These are phyloP conservation scores for Rhizopogon sp. DNA, from an alignment of 768 basidiomycete genomes.

Conservation along the genomic window DNA sequence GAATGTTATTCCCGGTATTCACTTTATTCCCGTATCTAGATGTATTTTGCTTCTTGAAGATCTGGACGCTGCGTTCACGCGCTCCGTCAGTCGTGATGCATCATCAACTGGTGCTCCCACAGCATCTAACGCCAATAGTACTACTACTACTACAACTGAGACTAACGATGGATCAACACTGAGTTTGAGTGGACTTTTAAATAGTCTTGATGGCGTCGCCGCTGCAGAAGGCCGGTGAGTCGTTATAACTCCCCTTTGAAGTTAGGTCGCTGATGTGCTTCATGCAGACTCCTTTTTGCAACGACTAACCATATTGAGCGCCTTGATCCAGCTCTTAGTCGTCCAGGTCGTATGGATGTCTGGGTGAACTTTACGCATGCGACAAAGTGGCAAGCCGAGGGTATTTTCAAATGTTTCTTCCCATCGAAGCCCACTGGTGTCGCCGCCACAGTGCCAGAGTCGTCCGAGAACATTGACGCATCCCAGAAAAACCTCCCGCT, in stretches of 20 bases:
- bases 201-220: slow-evolving; percentile 83
- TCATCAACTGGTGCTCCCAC: slow-evolving; percentile 73
- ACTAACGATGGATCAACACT: slow-evolving; percentile 74
- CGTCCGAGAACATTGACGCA: slow-evolving; percentile 32
- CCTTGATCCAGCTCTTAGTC: slow-evolving; percentile 82
- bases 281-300: slow-evolving; percentile 71
- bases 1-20: slow-evolving; percentile 8
- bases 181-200: slow-evolving; percentile 79
- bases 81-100: slow-evolving; percentile 78
- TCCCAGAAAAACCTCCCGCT: slow-evolving; percentile 65
- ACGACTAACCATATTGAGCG: slow-evolving; percentile 94
- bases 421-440: slow-evolving; percentile 42
- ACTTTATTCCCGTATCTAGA: slow-evolving; percentile 33
- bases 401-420: slow-evolving; percentile 94
- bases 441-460: slow-evolving; percentile 5
- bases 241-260: slow-evolving; percentile 19
- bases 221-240: slow-evolving; percentile 82
- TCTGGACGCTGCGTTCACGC: slow-evolving; percentile 89
- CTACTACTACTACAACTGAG: slow-evolving; percentile 38
- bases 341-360: slow-evolving; percentile 89
- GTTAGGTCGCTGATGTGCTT: slow-evolving; percentile 75
- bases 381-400: slow-evolving; percentile 90
- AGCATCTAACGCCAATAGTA: slow-evolving; percentile 31
- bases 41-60: slow-evolving; percentile 93
- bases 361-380: slow-evolving; percentile 91